A percentile compares a stretch with the other conserved stretches of the same genome.
Conservation (phyloP, 2,329 filamentous ascomycete species). For the Macroventuria anomochaeta region DNA sequence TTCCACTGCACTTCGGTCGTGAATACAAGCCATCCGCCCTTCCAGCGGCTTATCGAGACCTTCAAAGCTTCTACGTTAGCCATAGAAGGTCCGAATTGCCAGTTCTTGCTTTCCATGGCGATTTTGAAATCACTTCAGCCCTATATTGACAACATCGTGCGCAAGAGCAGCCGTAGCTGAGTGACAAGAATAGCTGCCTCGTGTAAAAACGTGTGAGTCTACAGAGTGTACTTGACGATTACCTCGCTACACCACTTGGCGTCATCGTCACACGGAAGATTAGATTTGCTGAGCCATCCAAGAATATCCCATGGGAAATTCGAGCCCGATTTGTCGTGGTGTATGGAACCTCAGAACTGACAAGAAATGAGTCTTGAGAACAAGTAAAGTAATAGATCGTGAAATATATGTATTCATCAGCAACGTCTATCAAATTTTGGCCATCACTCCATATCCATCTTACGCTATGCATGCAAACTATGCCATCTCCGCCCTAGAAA, state of each 20-base stretch:
- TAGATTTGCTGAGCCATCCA: neutral
- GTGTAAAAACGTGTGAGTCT: neutral
- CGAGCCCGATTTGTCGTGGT: neutral
- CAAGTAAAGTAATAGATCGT: neutral
- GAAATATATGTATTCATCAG: conserved; percentile 1
- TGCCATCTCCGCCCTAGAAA: conserved; percentile 9
- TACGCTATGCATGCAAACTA: conserved; percentile 22
- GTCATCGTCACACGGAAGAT: conserved; percentile 1
- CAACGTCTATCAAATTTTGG: conserved; percentile 4
- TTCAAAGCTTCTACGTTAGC: neutral
- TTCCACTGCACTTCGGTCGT: neutral
- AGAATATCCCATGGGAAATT: neutral
- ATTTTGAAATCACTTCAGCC: neutral
- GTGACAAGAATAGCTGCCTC: conserved; percentile 2
- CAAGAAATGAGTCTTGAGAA: neutral
- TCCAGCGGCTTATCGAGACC: neutral
- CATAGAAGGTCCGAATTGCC: neutral
- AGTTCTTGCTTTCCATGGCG: neutral
- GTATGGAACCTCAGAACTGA: neutral
- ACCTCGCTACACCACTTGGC: conserved; percentile 8
- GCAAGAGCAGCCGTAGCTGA: conserved; percentile 8
- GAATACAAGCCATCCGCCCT: conserved; percentile 2
- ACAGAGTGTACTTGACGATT: neutral
- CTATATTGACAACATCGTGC: neutral
- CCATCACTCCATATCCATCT: neutral